phyloP scores from a whole-genome alignment of 257 asterid species.

The Solanum raphanifolium region DNA sequence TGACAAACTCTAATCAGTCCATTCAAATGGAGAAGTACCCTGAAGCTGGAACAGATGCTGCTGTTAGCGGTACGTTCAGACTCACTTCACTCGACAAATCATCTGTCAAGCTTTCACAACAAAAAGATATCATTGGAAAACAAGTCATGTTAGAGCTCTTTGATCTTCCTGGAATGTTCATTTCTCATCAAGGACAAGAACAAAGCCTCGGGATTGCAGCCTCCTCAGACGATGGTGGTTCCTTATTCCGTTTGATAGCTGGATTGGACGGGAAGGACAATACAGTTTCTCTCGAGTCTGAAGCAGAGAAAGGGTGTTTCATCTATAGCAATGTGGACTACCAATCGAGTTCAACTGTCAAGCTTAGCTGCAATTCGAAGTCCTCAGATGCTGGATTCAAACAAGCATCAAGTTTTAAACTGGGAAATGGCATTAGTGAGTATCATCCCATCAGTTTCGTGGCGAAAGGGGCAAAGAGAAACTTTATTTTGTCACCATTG shows the following conservation, averaged over 20 bases:
- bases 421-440: conserved; percentile 43
- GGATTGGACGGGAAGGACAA: conserved; percentile 32
- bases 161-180: conserved; percentile 47
- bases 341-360: conserved; percentile 13
- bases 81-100: conserved; percentile 19
- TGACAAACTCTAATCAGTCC: conserved; percentile 32
- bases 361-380: conserved; percentile 33
- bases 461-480: conserved; percentile 52
- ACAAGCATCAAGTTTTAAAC: conserved; percentile 39
- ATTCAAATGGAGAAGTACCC: conserved; percentile 37
- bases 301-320: conserved; percentile 33
- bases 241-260: conserved; percentile 27
- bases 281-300: conserved; percentile 43
- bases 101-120: conserved; percentile 8
- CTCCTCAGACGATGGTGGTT: conserved; percentile 7
- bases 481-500: conserved; percentile 54
- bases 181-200: conserved; percentile 47
- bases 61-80: conserved; percentile 46
- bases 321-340: conserved; percentile 18
- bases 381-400: conserved; percentile 27
- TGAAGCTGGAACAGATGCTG: conserved; percentile 49
- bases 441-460: conserved; percentile 80
- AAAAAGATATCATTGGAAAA: conserved; percentile 25
- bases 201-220: conserved; percentile 22
- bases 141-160: conserved; percentile 58